These are phyloP conservation scores for Cornus controversa DNA, from an alignment of 148 eudicot species.

Conservation along the genomic window DNA sequence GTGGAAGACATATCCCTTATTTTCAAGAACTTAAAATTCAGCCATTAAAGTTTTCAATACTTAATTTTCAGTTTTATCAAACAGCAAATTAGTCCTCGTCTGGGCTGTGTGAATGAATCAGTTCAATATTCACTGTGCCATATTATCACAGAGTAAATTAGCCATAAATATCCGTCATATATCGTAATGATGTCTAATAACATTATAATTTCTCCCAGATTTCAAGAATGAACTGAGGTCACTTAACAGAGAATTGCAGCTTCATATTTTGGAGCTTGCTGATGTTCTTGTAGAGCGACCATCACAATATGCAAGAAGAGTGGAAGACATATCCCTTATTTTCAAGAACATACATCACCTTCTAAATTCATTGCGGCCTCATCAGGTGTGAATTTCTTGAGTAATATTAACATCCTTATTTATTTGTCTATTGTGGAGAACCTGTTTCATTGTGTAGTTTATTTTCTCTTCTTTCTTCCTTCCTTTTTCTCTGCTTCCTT, in stretches of 20 bases:
- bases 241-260: conserved; percentile 85
- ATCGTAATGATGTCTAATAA: neutral
- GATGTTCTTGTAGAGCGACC: conserved; percentile 92
- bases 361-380: conserved; percentile 87
- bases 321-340: conserved; percentile 86
- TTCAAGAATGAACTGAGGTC: conserved; percentile 82
- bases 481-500: neutral
- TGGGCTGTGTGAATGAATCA: neutral
- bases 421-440: neutral
- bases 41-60: too few species aligned
- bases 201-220: conserved; percentile 33
- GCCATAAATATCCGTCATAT: neutral
- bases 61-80: too few species aligned
- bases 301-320: conserved; percentile 91
- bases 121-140: neutral
- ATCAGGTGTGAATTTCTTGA: conserved; percentile 53
- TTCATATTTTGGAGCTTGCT: conserved; percentile 90
- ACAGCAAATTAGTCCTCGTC: too few species aligned
- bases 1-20: conserved; percentile 91
- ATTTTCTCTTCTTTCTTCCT: neutral
- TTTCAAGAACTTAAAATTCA: conserved; percentile 86
- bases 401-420: neutral
- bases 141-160: neutral
- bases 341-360: conserved; percentile 92
- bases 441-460: neutral